Evolutionary conservation across 257 asterid species (phyloP), one percentile per base, ranked within the genome.

Genomic region (Primulina huaijiensis): DNA sequence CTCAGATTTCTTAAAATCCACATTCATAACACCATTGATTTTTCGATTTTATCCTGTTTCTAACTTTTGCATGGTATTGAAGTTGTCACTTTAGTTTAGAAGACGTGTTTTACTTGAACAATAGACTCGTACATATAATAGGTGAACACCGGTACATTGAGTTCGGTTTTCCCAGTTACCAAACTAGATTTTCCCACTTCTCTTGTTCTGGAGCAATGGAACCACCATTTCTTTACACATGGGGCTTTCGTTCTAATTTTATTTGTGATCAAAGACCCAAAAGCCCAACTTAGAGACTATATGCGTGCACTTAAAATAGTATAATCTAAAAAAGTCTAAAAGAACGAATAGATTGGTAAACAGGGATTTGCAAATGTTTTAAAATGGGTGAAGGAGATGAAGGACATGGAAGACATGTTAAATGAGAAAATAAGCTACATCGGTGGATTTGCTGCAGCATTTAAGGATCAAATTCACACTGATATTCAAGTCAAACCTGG

Each of bases 351-450:
- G 46, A 10, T 59, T 35, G 11, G 19, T 31, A 52, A 21, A 30
- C 83, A 91, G 98, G 97, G 98, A 70, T 88, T 92, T 71, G 76
- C 89, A 78, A 82, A 80, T 76, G 89, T 96, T n/a, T 72, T 90
- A 73, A 92, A 87, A 85, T 92, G 95, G 89, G 77, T 85, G 78
- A 90, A 92, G 75, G 97, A 92, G 86, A 87, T 83, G 90, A 90
- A 84, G 82, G 97, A 90, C 75, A 60, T 50, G 72, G 96, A 88
- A 38, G 98, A 85, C 67, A 91, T 82, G 70, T 70, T 85, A 55
- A 85, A 71, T 19, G 96, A 84, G 66, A 92, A 83, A 69, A 75
- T 92, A 37, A 79, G 34, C 40, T 92, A 83, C 68, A 80, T 92
- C 5, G 74, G 87, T 58, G 93, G 87, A 37, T 92, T 90, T 61